phyloP scores from a whole-genome alignment of 306 rosid species.

The Elaeagnus macrophylla region DNA sequence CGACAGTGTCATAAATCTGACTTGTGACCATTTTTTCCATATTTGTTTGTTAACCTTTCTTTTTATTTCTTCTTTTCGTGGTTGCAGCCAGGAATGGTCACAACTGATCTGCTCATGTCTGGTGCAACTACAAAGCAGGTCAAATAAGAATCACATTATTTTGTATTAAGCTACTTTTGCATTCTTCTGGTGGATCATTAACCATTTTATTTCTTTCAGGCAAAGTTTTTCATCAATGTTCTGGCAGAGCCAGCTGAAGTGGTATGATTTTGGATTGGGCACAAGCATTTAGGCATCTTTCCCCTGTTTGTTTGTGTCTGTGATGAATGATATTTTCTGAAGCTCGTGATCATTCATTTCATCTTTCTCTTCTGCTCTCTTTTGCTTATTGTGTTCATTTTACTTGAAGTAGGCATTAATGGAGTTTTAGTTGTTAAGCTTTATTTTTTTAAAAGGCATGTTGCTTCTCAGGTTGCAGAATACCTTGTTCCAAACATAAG shows the following conservation, averaged over 20 bases:
- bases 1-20: too few species aligned
- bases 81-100: conserved; percentile 96
- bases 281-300: background rate
- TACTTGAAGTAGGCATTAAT: background rate
- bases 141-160: conserved; percentile 1
- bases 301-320: background rate
- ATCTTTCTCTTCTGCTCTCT: background rate
- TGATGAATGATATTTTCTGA: conserved; percentile 2
- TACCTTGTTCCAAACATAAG: conserved; percentile 75
- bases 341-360: background rate
- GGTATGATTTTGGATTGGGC: conserved; percentile 40
- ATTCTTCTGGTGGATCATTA: conserved; percentile 4
- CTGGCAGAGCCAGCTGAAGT: conserved; percentile 97
- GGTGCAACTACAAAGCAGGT: conserved; percentile 96
- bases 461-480: conserved; percentile 63
- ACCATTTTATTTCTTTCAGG: conserved; percentile 40
- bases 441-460: conserved; percentile 2
- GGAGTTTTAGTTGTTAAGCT: background rate
- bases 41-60: background rate
- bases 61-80: conserved; percentile 4
- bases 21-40: too few species aligned
- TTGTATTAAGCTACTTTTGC: conserved; percentile 6
- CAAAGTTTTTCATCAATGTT: conserved; percentile 90
- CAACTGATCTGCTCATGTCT: conserved; percentile 98
- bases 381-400: conserved; percentile 2